Percentiles rank a stretch among this genome's conserved stretches.
Conservation (phyloP, 345 rosid genomes). For the Eucalyptus caleyi region DNA sequence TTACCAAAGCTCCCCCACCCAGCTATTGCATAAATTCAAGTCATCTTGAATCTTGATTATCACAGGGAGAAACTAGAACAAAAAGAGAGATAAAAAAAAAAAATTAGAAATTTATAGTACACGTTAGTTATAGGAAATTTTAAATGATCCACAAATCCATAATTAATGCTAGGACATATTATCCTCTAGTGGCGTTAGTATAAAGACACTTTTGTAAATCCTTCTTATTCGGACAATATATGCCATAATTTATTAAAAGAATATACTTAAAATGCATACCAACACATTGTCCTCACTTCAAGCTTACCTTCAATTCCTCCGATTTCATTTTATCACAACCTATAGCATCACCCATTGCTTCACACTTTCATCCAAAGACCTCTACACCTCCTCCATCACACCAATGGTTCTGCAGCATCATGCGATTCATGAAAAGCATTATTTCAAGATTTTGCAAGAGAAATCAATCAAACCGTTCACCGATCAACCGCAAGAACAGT, state of each 20-base stretch:
- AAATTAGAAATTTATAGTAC: too few species aligned
- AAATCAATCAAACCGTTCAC: neutral
- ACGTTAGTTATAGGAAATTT: neutral
- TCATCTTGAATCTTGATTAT: neutral
- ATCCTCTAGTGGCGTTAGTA: neutral
- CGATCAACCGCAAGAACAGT: rapidly evolving
- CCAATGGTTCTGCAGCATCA: rapidly evolving
- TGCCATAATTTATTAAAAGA: neutral
- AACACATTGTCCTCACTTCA: neutral
- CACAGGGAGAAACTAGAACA: neutral
- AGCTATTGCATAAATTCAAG: neutral
- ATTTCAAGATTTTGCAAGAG: neutral
- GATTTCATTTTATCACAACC: neutral
- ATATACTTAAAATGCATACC: neutral
- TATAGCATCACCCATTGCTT: neutral
- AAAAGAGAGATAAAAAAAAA: too few species aligned
- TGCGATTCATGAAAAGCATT: neutral
- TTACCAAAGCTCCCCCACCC: too few species aligned
- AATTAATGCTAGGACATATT: neutral
- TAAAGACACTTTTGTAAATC: neutral
- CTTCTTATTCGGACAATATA: rapidly evolving
- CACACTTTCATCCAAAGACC: neutral
- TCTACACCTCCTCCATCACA: neutral
- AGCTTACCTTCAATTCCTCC: neutral
- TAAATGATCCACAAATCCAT: neutral